Percentiles rank a stretch among this genome's conserved stretches.
phyloP scores from a whole-genome alignment of 441 rosid genomes.

The Pelargonium cotyledonis region DNA sequence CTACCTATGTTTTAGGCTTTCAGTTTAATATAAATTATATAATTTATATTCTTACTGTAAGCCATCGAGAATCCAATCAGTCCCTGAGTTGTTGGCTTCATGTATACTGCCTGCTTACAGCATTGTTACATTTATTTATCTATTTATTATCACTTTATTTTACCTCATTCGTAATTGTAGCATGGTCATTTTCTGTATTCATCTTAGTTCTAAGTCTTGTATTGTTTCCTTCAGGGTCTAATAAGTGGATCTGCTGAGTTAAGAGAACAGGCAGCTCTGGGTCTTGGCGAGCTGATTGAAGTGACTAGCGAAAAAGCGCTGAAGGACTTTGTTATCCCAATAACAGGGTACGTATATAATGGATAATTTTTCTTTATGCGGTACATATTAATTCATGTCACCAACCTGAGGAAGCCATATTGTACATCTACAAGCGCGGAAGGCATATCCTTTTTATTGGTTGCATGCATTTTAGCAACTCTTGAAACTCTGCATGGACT shows the following conservation, averaged over 20 bases:
- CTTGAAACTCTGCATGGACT: too few species aligned
- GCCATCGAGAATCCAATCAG: too few species aligned
- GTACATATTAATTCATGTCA: background rate
- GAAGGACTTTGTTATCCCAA: constrained; percentile 88
- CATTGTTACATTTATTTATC: too few species aligned
- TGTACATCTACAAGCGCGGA: too few species aligned
- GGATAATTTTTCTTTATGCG: background rate
- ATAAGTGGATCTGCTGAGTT: constrained; percentile 89
- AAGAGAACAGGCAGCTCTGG: constrained; percentile 97
- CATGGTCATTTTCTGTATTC: background rate
- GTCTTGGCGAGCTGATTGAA: constrained; percentile 98
- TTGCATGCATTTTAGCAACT: too few species aligned
- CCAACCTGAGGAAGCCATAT: background rate
- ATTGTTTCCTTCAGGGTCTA: constrained; percentile 52
- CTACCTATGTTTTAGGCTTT: background rate
- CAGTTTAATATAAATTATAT: too few species aligned
- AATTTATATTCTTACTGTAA: too few species aligned
- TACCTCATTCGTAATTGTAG: background rate
- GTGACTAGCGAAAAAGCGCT: constrained; percentile 90
- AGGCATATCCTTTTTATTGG: too few species aligned
- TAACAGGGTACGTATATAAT: constrained; percentile 73
- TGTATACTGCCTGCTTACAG: too few species aligned
- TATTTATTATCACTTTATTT: background rate
- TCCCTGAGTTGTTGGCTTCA: too few species aligned
- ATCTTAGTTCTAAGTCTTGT: constrained; percentile 10